Evolutionary conservation across 768 basidiomycete species (phyloP), one percentile per base, ranked within the genome.

Genomic region (Mrakia blollopis): DNA sequence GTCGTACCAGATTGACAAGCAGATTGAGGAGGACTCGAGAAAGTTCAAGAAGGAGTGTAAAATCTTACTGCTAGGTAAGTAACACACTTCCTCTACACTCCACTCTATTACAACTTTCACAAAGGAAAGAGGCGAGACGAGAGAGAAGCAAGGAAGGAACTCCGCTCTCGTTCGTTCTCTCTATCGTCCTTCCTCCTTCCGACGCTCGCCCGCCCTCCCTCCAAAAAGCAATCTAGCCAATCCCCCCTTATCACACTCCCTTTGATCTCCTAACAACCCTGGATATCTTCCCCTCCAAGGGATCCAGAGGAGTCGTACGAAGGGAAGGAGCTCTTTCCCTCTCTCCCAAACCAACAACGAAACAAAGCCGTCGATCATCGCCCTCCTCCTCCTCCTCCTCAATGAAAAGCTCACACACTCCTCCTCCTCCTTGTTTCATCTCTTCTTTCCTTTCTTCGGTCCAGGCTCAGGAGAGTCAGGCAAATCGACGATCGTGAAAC

Each of bases 401-500:
- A 37, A 74, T 10, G 28, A 32, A 21, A 32, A 63, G 61, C 71
- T 74, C 35, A 70, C 41, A 39, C 1, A 32, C 54, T 47, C 30
- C 41, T 44, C 39, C 13, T 32, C 25, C 32, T 71, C 16, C 37
- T 67, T 30, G 28, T 54, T n/a, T n/a, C n/a, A n/a, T n/a, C n/a
- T n/a, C n/a, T n/a, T n/a, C n/a, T 25, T 32, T 41, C 44, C 13
- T 47, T 14, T 50, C 47, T 5, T 61, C 30, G 16, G 23, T 14
- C 28, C 80, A 95, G 94, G 95, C 74, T 94, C 94, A 21, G 93
- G 95, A 80, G 94, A 96, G 85, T 92, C 91, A 0, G 96, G 95
- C 9, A 98, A 98, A 85, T 90, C 89, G 6, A 98, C 95, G 0
- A 93, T 98, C 79, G 94, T 97, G 50, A 98, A 98, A 83, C 95